Evolutionary conservation across 2,329 filamentous ascomycete genomes (phyloP).

Genomic region (Fusarium solani-melongenae): DNA sequence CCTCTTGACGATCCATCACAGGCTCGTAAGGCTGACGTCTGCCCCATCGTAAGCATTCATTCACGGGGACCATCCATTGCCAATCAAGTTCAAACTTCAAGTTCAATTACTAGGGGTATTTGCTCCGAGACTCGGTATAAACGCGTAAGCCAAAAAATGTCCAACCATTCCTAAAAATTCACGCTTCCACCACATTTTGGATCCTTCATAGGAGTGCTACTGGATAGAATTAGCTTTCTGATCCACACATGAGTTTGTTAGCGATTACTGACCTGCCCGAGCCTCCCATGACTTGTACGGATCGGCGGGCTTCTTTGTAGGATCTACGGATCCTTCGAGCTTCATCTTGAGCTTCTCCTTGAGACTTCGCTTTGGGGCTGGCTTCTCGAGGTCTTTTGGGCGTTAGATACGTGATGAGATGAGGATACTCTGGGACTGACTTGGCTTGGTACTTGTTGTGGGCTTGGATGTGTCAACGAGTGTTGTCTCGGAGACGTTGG

Average conservation of each 20-base stretch:
- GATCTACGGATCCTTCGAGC: constrained; percentile 33
- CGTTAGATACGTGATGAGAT: constrained; percentile 8
- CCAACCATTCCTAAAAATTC: constrained; percentile 11
- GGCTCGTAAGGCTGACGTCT: constrained; percentile 13
- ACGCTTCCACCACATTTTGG: background rate
- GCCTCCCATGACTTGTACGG: constrained; percentile 43
- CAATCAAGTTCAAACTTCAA: background rate
- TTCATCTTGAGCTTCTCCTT: constrained; percentile 40
- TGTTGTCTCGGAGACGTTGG: constrained; percentile 40
- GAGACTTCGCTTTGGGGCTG: constrained; percentile 26
- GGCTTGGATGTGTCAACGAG: constrained; percentile 36
- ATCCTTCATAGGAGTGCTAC: constrained; percentile 32
- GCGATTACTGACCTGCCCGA: constrained; percentile 34
- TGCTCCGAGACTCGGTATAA: constrained; percentile 11
- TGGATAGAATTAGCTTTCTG: constrained; percentile 5
- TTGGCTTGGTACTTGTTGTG: constrained; percentile 27
- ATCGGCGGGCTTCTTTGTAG: constrained; percentile 33
- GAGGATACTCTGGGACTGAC: background rate
- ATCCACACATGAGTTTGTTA: background rate
- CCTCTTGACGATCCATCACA: background rate
- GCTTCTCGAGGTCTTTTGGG: constrained; percentile 11
- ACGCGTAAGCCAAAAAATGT: constrained; percentile 3
- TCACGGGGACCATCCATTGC: background rate
- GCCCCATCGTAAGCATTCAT: background rate
- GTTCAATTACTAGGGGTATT: constrained; percentile 24